These are phyloP conservation scores for Kandelia obovata DNA, from an alignment of 345 rosid species.

Conservation along the genomic window DNA sequence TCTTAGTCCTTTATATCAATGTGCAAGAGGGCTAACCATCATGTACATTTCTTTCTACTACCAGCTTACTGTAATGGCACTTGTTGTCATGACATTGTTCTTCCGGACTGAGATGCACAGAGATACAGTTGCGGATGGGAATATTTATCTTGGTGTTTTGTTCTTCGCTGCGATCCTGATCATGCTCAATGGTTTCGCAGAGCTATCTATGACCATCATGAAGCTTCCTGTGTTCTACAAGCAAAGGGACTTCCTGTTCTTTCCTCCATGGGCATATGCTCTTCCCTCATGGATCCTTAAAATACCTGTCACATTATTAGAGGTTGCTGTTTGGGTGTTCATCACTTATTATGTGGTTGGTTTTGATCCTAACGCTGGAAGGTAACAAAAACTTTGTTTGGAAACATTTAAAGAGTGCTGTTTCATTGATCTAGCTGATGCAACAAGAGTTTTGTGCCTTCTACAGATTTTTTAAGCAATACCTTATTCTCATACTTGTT, in stretches of 20 bases:
- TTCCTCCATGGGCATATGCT: conserved; percentile 77
- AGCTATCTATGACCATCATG: conserved; percentile 69
- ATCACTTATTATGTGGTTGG: conserved; percentile 68
- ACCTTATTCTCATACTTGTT: conserved; percentile 38
- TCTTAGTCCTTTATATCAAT: too few species aligned
- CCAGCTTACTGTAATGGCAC: conserved; percentile 35
- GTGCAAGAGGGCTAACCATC: too few species aligned
- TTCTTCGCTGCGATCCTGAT: conserved; percentile 46
- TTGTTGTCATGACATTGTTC: conserved; percentile 33
- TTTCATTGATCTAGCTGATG: background rate
- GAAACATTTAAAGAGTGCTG: background rate
- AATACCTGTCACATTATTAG: conserved; percentile 61
- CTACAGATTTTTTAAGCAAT: conserved; percentile 62
- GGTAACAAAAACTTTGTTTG: conserved; percentile 35
- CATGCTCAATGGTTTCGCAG: conserved; percentile 72
- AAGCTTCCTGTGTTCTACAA: conserved; percentile 88
- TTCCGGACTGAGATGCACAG: conserved; percentile 38
- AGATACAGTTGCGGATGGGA: conserved; percentile 42
- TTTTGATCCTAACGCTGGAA: conserved; percentile 61
- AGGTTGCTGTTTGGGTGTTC: conserved; percentile 56
- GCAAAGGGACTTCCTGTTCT: conserved; percentile 71
- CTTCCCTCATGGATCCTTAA: conserved; percentile 79
- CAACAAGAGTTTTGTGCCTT: background rate
- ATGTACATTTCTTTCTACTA: background rate
- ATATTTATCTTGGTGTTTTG: conserved; percentile 54